phyloP scores from a whole-genome alignment of 345 rosid species.

The Raphanus raphanistrum region DNA sequence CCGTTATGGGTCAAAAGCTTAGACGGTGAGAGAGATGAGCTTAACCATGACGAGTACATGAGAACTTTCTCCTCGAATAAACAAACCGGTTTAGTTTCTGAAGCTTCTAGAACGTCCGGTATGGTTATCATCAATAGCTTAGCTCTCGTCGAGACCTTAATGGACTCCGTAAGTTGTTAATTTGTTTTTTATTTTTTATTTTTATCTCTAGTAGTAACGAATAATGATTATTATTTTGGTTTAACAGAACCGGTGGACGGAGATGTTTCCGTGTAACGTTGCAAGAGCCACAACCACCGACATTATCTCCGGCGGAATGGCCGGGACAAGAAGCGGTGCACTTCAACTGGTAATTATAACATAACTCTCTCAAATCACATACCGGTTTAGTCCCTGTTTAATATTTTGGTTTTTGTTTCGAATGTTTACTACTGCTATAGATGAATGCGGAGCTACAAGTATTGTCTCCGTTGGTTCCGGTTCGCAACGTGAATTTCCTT shows the following conservation, averaged over 20 bases:
- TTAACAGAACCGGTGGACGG: constrained; percentile 64
- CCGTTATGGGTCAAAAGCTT: constrained; percentile 64
- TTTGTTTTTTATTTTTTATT: neutral
- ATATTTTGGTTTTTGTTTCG: neutral
- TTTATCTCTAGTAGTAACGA: neutral
- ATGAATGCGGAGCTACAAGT: constrained; percentile 76
- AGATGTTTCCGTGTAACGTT: constrained; percentile 65
- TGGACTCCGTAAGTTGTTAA: constrained; percentile 59
- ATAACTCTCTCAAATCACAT: neutral
- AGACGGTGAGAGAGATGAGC: constrained; percentile 54
- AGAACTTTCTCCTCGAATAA: constrained; percentile 50
- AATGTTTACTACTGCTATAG: constrained; percentile 27
- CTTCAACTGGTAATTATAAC: constrained; percentile 55
- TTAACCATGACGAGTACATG: constrained; percentile 65
- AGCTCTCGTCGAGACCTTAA: constrained; percentile 64
- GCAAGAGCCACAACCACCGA: constrained; percentile 53
- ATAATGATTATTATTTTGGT: neutral
- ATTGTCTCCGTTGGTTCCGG: constrained; percentile 67
- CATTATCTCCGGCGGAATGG: constrained; percentile 50
- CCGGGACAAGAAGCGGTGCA: constrained; percentile 59
- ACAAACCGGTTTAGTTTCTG: constrained; percentile 45
- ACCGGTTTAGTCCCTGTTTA: constrained; percentile 2
- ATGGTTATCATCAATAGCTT: constrained; percentile 53
- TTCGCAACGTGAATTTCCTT: constrained; percentile 58
- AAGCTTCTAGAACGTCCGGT: constrained; percentile 61